phyloP scores from a whole-genome alignment of 331 rosid species.

The Quercus tomentella region DNA sequence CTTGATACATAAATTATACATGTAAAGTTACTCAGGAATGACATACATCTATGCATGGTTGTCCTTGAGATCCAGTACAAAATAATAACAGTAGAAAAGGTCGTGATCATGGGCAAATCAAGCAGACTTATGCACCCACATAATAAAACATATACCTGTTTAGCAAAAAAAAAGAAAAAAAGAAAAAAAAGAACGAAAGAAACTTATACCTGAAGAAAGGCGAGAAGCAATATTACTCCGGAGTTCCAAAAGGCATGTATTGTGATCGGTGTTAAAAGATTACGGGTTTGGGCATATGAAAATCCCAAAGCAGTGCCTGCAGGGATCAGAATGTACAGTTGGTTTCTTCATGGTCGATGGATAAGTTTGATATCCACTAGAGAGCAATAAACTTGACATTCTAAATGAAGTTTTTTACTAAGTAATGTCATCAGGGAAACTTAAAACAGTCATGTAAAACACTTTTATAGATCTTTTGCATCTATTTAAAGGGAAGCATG shows the following conservation, averaged over 20 bases:
- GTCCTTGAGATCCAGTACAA: not conserved
- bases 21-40: not conserved
- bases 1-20: not conserved
- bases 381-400: not conserved
- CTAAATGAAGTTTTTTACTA: not conserved
- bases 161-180: too few relatives aligned
- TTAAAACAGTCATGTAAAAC: not conserved
- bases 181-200: too few relatives aligned
- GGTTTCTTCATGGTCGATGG: not conserved
- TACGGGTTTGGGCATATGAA: slow-evolving; percentile 93
- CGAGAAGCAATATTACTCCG: slow-evolving; percentile 82
- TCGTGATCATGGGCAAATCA: not conserved
- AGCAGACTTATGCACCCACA: not conserved
- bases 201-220: slow-evolving; percentile 68
- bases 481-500: not conserved
- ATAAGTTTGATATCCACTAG: not conserved
- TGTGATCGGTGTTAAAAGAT: slow-evolving; percentile 87
- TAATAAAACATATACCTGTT: slow-evolving; percentile 39
- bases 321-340: slow-evolving; percentile 19
- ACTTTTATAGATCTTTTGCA: not conserved
- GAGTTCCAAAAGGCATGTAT: slow-evolving; percentile 95
- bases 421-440: not conserved
- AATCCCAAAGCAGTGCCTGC: slow-evolving; percentile 82
- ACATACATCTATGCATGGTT: not conserved
- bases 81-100: not conserved